Evolutionary conservation across 106 monocot species (phyloP).

Genomic region (Phalaenopsis equestris): DNA sequence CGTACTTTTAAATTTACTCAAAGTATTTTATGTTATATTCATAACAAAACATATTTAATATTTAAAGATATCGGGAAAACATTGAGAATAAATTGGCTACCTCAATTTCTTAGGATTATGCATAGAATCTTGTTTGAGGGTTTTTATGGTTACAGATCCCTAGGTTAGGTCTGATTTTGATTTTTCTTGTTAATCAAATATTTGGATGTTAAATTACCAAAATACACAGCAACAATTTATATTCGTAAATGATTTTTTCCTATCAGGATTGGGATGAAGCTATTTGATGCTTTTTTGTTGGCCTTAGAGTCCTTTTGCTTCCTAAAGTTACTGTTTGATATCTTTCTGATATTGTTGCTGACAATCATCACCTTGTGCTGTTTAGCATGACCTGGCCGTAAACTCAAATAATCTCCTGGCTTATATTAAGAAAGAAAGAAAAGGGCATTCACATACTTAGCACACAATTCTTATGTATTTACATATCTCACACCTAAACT

Average conservation of each 20-base stretch:
- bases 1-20: background rate
- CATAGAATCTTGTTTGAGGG: background rate
- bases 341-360: background rate
- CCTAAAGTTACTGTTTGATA: background rate
- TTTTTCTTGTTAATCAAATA: background rate
- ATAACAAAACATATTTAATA: background rate
- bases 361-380: background rate
- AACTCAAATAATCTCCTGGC: background rate
- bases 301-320: background rate
- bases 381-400: background rate
- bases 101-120: background rate
- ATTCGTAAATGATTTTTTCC: background rate
- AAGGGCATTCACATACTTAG: too few species aligned
- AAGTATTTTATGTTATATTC: background rate
- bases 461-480: too few species aligned
- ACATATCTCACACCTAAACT: too few species aligned
- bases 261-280: background rate
- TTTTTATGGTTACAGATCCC: background rate
- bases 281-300: background rate
- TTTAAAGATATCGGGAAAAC: background rate
- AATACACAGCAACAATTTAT: background rate
- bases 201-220: background rate
- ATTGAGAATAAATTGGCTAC: background rate
- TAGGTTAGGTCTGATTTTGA: background rate
- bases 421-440: too few species aligned